phyloP scores from a whole-genome alignment of 805 yeast genomes.

The Barnettozyma salicaria region DNA sequence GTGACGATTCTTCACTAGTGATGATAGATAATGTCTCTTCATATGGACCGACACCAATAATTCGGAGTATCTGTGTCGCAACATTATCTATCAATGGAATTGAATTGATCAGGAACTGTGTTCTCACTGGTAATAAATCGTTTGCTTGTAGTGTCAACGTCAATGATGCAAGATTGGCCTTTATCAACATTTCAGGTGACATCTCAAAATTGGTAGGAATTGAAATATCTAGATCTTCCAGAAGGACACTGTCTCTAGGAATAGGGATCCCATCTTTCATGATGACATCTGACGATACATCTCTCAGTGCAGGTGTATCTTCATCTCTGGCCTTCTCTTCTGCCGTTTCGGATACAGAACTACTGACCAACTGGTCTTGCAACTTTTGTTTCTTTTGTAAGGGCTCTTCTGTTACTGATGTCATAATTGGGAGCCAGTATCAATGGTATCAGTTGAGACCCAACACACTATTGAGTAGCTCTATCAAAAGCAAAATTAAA shows the following conservation, averaged over 20 bases:
- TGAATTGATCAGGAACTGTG: slow-evolving; percentile 59
- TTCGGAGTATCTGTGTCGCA: slow-evolving; percentile 70
- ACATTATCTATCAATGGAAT: slow-evolving; percentile 76
- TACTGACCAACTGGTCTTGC: not conserved
- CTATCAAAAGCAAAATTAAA: too few species aligned
- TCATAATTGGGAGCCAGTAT: too few species aligned
- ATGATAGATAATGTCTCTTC: slow-evolving; percentile 70
- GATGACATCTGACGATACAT: not conserved
- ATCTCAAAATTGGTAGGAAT: slow-evolving; percentile 7
- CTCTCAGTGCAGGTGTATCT: not conserved
- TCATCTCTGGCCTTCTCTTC: not conserved
- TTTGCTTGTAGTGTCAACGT: slow-evolving; percentile 56
- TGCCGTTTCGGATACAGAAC: not conserved
- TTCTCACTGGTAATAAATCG: slow-evolving; percentile 41
- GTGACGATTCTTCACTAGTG: slow-evolving; percentile 56
- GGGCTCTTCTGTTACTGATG: too few species aligned
- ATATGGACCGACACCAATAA: slow-evolving; percentile 67
- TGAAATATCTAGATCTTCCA: slow-evolving; percentile 4
- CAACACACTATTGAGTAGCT: too few species aligned
- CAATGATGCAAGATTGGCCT: slow-evolving; percentile 53
- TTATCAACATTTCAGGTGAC: slow-evolving; percentile 20
- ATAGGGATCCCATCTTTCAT: slow-evolving; percentile 17
- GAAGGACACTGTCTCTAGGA: slow-evolving; percentile 22
- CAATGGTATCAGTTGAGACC: too few species aligned
- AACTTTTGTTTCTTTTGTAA: slow-evolving; percentile 1